Percentiles rank a stretch among this genome's conserved stretches.
Conservation (phyloP, 2,329 filamentous ascomycete species). For the Cercospora sesami region DNA sequence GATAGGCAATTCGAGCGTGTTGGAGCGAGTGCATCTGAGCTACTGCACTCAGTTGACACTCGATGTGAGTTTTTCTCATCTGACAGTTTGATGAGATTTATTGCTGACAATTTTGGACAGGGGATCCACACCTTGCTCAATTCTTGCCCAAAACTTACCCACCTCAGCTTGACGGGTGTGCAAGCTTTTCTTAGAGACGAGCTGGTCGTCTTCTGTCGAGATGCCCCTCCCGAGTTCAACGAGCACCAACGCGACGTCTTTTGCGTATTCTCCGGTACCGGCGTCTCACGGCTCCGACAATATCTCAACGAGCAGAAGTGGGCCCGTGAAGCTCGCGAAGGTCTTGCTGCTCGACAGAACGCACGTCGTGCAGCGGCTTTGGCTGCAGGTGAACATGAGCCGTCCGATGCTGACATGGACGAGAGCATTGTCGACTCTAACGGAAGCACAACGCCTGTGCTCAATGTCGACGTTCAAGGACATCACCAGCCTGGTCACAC, state of each 20-base stretch:
- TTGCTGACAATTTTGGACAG: conserved; percentile 51
- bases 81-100: neutral
- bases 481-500: conserved; percentile 32
- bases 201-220: conserved; percentile 79
- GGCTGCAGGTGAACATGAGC: conserved; percentile 32
- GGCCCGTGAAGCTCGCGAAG: conserved; percentile 15
- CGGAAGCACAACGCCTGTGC: conserved; percentile 36
- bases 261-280: conserved; percentile 91
- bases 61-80: conserved; percentile 57
- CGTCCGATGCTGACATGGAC: conserved; percentile 37
- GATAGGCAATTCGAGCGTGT: conserved; percentile 59
- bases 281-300: conserved; percentile 73
- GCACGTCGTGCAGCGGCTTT: conserved; percentile 26
- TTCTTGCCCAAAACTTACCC: conserved; percentile 86
- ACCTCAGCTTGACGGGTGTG: conserved; percentile 91
- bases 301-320: conserved; percentile 64
- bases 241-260: conserved; percentile 94
- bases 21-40: conserved; percentile 93
- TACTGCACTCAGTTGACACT: conserved; percentile 87
- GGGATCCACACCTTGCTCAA: conserved; percentile 88
- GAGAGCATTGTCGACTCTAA: conserved; percentile 32
- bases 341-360: conserved; percentile 12
- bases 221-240: conserved; percentile 89
- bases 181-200: conserved; percentile 85
- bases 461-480: conserved; percentile 33